These are phyloP conservation scores for Nicotiana rustica DNA, from an alignment of 305 asterid species.

Conservation along the genomic window DNA sequence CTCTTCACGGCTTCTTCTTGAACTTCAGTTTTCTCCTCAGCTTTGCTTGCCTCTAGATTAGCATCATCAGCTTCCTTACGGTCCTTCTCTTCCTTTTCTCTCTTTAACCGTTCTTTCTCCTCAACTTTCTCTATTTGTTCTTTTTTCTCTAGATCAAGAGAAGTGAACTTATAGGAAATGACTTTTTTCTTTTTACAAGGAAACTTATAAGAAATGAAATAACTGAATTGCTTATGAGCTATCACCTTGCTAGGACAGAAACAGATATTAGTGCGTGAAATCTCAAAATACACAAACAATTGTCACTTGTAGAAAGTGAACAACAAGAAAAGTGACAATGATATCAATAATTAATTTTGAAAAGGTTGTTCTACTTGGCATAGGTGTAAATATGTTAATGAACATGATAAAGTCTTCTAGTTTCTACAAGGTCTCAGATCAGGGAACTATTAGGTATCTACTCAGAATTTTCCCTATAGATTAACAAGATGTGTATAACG, in stretches of 20 bases:
- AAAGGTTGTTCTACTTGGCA: slow-evolving; percentile 18
- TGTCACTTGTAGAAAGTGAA: background rate
- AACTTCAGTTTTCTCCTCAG: slow-evolving; percentile 44
- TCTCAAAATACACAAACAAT: background rate
- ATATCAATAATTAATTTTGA: slow-evolving; percentile 23
- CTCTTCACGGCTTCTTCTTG: slow-evolving; percentile 48
- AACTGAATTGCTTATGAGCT: background rate
- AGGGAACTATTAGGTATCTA: background rate
- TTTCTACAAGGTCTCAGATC: slow-evolving; percentile 16
- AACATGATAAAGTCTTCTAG: slow-evolving; percentile 23
- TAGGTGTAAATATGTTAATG: background rate
- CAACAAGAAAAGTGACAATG: background rate
- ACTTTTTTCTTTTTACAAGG: slow-evolving; percentile 70
- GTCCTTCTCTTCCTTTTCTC: slow-evolving; percentile 79
- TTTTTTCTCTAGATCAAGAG: slow-evolving; percentile 65
- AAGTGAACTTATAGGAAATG: slow-evolving; percentile 7
- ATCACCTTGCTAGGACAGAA: background rate
- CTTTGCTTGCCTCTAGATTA: slow-evolving; percentile 45
- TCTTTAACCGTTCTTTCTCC: slow-evolving; percentile 82
- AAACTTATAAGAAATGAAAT: slow-evolving; percentile 20
- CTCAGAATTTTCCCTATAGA: slow-evolving; percentile 7
- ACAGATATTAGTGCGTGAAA: background rate
- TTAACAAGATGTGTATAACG: background rate
- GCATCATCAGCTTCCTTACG: slow-evolving; percentile 64
- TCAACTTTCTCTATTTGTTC: slow-evolving; percentile 92